Conservation (phyloP, 2,329 filamentous ascomycete genomes). For the Ophiocordyceps unilateralis region DNA sequence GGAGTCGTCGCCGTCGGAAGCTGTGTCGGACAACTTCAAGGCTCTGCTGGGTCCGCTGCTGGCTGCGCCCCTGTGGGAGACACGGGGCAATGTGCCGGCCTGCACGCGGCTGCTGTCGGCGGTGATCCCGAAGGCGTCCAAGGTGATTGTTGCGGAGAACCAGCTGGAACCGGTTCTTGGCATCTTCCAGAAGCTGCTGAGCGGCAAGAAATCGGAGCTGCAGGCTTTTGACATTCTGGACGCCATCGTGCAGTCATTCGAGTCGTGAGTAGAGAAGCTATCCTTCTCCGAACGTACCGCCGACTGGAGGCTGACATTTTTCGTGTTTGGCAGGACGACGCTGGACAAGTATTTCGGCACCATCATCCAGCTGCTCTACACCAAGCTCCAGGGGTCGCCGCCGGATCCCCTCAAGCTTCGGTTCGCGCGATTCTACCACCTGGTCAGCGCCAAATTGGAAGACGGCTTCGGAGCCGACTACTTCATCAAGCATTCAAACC, state of each 20-base stretch:
- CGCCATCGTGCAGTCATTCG: conserved; percentile 54
- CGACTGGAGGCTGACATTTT: background rate
- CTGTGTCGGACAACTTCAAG: conserved; percentile 67
- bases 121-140: conserved; percentile 61
- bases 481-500: conserved; percentile 72
- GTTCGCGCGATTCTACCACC: conserved; percentile 89
- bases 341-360: conserved; percentile 63
- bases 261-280: conserved; percentile 35
- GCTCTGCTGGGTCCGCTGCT: conserved; percentile 63
- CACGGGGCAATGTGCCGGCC: conserved; percentile 81
- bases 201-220: conserved; percentile 66
- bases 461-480: conserved; percentile 82
- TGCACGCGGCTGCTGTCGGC: conserved; percentile 70
- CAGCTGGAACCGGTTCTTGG: conserved; percentile 81
- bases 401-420: conserved; percentile 70
- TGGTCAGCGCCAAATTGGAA: conserved; percentile 63
- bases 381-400: conserved; percentile 47
- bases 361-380: conserved; percentile 70
- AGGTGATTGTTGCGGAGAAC: conserved; percentile 57
- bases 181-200: conserved; percentile 83
- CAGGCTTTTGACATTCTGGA: conserved; percentile 87
- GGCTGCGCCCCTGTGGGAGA: conserved; percentile 74
- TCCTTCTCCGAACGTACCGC: no score
- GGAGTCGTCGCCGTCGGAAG: conserved; percentile 65
- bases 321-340: conserved; percentile 25